Conservation (phyloP, 2,329 filamentous ascomycete genomes). For the Cladorrhinum sp. region DNA sequence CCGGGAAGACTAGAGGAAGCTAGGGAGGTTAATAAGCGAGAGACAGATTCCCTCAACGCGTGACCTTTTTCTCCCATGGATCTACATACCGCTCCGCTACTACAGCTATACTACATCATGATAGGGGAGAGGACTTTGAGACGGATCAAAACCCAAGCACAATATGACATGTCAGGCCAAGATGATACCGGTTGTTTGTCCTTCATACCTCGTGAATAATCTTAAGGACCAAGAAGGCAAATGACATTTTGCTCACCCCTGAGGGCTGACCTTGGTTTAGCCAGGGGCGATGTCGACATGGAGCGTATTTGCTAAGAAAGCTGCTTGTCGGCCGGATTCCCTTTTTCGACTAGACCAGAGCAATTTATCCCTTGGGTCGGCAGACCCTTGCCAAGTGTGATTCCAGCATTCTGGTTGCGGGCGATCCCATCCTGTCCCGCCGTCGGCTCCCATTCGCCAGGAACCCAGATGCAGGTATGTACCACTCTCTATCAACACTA, state of each 20-base stretch:
- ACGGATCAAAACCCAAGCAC: background rate
- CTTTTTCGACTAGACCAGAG: background rate
- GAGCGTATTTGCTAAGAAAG: background rate
- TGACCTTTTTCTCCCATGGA: background rate
- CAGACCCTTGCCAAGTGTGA: background rate
- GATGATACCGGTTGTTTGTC: background rate
- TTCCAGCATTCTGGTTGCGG: background rate
- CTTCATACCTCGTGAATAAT: background rate
- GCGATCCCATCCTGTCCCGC: background rate
- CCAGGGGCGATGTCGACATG: background rate
- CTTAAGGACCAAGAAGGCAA: background rate
- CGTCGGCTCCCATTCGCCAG: background rate
- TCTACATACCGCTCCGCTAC: background rate
- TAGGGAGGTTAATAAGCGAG: constrained; percentile 5
- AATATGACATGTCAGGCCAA: background rate
- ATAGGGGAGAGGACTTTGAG: background rate
- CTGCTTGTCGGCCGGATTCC: background rate
- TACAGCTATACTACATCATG: too few relatives aligned
- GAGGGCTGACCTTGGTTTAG: background rate
- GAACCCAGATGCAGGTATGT: background rate
- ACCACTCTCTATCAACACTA: background rate
- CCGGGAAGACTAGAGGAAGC: constrained; percentile 1
- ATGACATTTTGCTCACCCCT: background rate
- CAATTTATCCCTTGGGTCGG: background rate
- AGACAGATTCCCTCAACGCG: background rate